Evolutionary conservation across 2,329 filamentous ascomycete genomes (phyloP), one percentile per base, ranked within the genome.

Genomic region (Mycosphaerella sp.): DNA sequence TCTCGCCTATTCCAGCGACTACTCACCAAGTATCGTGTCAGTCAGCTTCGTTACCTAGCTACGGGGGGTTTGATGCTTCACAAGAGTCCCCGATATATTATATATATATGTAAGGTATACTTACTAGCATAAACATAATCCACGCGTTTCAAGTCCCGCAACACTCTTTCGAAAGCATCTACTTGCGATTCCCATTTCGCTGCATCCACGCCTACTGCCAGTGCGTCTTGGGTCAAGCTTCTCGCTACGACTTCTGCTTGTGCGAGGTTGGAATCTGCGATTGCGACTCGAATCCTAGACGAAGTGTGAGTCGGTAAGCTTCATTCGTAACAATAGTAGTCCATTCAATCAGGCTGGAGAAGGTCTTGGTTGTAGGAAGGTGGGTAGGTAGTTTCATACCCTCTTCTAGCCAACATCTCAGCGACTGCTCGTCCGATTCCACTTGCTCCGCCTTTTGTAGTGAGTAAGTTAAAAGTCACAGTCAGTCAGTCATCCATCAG

Each of bases 271-370:
- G 59, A 57, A 54, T 74, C 72, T 31, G 79, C 70, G 2, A 78
- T 76, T 53, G 75, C 76, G 36, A 82, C 76, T 39, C 74, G 72
- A 56, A 79, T 75, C 10, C 74, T 76, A 26, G 2, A 43, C 14
- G 21, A 23, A 4, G 17, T 29, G 6, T 17, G 14, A 17, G 14
- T 17, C 1, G 14, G 14, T 17, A 17, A 17, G 14, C 14, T 17
- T 17, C 14, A 17, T 17, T 17, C 14, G 14, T 17, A 17, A 17
- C 14, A 17, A 17, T 17, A 17, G 1, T 17, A 1, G 14, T 17
- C 1, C 14, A 17, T 17, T 17, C 14, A 17, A 17, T 17, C 14
- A 17, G 14, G 14, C 14, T 17, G 14, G 14, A 17, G 14, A 17
- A 17, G 14, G 14, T 17, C 14, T 17, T 17, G 14, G 14, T 17